phyloP scores from a whole-genome alignment of 805 yeast species.

The Hyphopichia homilentoma region DNA sequence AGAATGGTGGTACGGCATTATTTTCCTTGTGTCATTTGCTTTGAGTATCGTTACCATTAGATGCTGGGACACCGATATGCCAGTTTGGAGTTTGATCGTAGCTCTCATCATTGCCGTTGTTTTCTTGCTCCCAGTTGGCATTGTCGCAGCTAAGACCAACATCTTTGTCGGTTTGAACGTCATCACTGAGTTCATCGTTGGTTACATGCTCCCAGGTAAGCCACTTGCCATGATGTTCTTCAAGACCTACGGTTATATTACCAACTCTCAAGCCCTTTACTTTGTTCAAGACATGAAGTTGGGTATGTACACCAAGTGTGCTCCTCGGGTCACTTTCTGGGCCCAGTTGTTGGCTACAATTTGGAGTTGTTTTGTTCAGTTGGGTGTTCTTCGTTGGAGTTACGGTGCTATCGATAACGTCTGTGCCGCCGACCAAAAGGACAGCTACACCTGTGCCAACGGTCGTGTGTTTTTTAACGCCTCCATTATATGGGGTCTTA shows the following conservation, averaged over 20 bases:
- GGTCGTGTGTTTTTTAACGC: conserved; percentile 42
- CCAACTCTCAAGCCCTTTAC: conserved; percentile 45
- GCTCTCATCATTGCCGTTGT: conserved; percentile 37
- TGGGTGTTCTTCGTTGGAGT: conserved; percentile 41
- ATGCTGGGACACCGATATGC: conserved; percentile 41
- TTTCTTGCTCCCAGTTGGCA: conserved; percentile 38
- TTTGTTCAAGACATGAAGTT: conserved; percentile 47
- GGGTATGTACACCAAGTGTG: conserved; percentile 42
- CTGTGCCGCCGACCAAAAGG: conserved; percentile 26
- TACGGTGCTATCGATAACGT: conserved; percentile 31
- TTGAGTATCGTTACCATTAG: conserved; percentile 31
- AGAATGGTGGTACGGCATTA: conserved; percentile 40
- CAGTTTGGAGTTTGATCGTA: conserved; percentile 37
- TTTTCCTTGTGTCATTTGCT: conserved; percentile 27
- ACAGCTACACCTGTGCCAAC: conserved; percentile 37
- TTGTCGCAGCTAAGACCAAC: conserved; percentile 31
- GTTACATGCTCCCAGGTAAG: conserved; percentile 44
- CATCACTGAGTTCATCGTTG: conserved; percentile 53
- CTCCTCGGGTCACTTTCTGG: conserved; percentile 36
- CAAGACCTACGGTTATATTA: conserved; percentile 46
- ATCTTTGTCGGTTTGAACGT: conserved; percentile 38
- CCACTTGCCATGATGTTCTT: conserved; percentile 47
- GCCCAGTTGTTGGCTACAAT: conserved; percentile 43
- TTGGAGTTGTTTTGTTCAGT: conserved; percentile 39
- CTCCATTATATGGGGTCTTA: conserved; percentile 41